Conservation (phyloP, 1,284 basidiomycete genomes). For the Cerrena zonata region DNA sequence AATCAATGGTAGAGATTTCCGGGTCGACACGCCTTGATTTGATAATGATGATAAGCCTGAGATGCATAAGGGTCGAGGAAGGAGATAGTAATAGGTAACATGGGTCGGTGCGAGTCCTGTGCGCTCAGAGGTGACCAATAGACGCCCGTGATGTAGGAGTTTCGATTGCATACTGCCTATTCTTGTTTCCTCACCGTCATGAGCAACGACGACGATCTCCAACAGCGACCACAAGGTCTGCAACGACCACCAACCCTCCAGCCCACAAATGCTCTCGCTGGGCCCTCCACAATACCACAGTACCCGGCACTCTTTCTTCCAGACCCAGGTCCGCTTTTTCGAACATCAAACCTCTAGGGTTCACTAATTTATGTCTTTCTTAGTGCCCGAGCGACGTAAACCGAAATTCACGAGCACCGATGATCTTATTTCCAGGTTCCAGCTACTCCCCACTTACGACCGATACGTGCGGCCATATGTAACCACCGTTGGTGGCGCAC, state of each 20-base stretch:
- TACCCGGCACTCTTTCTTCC: slow-evolving; percentile 27
- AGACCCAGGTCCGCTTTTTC: slow-evolving; percentile 26
- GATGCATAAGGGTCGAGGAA: too few species aligned
- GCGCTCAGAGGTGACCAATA: too few species aligned
- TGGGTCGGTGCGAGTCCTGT: too few species aligned
- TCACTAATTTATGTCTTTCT: slow-evolving; percentile 2
- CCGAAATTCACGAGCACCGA: slow-evolving; percentile 62
- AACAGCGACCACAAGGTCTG: not conserved
- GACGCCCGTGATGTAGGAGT: too few species aligned
- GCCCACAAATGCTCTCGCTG: slow-evolving; percentile 30
- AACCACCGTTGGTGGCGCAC: slow-evolving; percentile 19
- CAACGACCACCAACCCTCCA: slow-evolving; percentile 13
- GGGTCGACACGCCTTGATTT: too few species aligned
- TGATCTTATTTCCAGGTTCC: slow-evolving; percentile 65
- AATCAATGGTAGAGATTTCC: too few species aligned
- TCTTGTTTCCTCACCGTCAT: too few species aligned
- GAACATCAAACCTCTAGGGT: slow-evolving; percentile 14
- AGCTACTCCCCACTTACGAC: slow-evolving; percentile 65
- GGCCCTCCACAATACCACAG: slow-evolving; percentile 26
- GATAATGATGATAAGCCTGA: too few species aligned
- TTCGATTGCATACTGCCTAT: too few species aligned
- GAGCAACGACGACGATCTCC: slow-evolving; percentile 21
- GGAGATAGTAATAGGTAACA: too few species aligned
- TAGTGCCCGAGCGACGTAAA: slow-evolving; percentile 42
- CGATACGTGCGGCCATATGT: slow-evolving; percentile 60